Percentiles rank a stretch among this genome's conserved stretches.
Evolutionary conservation across 2,329 filamentous ascomycete species (phyloP).

Genomic region (Aspergillus fructus): DNA sequence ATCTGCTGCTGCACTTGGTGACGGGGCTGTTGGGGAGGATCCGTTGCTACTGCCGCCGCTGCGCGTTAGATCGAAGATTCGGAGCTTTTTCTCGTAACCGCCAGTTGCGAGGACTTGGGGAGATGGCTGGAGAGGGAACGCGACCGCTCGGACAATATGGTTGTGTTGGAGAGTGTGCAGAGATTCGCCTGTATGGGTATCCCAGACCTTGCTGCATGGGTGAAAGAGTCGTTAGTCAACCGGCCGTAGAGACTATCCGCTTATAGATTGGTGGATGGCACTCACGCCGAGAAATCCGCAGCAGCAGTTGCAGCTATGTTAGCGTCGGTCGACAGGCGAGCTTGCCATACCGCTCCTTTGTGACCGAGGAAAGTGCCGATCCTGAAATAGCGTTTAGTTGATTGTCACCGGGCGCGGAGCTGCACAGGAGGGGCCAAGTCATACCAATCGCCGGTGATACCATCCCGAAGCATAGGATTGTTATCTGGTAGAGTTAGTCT

Average conservation of each 20-base stretch:
- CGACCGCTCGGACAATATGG: conserved; percentile 91
- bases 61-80: conserved; percentile 82
- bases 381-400: conserved; percentile 43
- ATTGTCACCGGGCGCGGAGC: background rate
- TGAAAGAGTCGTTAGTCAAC: background rate
- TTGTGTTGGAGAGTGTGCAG: conserved; percentile 84
- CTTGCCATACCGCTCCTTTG: conserved; percentile 98
- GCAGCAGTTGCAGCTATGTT: conserved; percentile 87
- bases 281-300: conserved; percentile 91
- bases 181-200: conserved; percentile 89
- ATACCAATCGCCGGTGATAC: conserved; percentile 89
- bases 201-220: conserved; percentile 79
- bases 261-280: conserved; percentile 15
- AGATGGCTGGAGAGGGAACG: conserved; percentile 77
- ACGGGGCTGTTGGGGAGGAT: conserved; percentile 41
- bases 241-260: no score
- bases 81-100: conserved; percentile 93
- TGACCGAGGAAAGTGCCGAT: conserved; percentile 98
- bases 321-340: conserved; percentile 83
- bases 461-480: conserved; percentile 97
- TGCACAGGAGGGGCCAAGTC: conserved; percentile 18
- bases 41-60: conserved; percentile 41
- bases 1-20: conserved; percentile 28
- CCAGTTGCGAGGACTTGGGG: conserved; percentile 86
- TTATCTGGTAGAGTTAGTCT: conserved; percentile 63